Evolutionary conservation across 1,139 yeast genomes (phyloP).

Genomic region (Kodamaea sp.): DNA sequence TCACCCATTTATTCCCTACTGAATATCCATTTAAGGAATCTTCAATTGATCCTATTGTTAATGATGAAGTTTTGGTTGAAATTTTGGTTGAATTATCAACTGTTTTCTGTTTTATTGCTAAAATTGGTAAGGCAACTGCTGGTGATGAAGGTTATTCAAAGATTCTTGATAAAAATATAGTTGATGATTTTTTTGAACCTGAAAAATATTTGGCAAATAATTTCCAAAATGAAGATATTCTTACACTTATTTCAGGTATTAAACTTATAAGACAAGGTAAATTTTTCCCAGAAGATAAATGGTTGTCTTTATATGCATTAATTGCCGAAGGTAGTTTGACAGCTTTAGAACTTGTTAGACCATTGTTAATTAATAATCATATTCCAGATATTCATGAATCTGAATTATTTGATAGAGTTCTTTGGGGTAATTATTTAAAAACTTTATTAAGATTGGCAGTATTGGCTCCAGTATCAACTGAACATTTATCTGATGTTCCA

Average conservation of each 20-base stretch:
- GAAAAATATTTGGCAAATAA: conserved; percentile 31
- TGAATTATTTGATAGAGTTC: conserved; percentile 47
- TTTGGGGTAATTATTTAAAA: conserved; percentile 67
- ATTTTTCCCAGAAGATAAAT: conserved; percentile 62
- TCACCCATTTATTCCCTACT: conserved; percentile 66
- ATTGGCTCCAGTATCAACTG: conserved; percentile 56
- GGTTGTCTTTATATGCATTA: conserved; percentile 66
- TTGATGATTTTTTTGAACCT: conserved; percentile 33
- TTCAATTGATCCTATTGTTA: conserved; percentile 72
- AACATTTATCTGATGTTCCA: conserved; percentile 68
- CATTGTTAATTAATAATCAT: conserved; percentile 50
- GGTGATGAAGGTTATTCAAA: conserved; percentile 42
- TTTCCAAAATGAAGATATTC: conserved; percentile 41
- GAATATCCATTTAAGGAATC: conserved; percentile 60
- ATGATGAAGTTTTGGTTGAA: conserved; percentile 70
- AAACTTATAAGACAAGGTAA: conserved; percentile 55
- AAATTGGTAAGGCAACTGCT: conserved; percentile 45
- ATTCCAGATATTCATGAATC: conserved; percentile 52
- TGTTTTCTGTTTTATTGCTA: conserved; percentile 55
- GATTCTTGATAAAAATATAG: conserved; percentile 26
- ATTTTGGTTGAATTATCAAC: conserved; percentile 66
- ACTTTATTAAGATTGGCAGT: conserved; percentile 53
- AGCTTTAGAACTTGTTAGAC: conserved; percentile 55
- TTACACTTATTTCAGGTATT: conserved; percentile 51
- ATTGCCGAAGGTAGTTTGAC: conserved; percentile 58